Conservation (phyloP, 371 early-diverging fungal species). For the Mortierella sp. region DNA sequence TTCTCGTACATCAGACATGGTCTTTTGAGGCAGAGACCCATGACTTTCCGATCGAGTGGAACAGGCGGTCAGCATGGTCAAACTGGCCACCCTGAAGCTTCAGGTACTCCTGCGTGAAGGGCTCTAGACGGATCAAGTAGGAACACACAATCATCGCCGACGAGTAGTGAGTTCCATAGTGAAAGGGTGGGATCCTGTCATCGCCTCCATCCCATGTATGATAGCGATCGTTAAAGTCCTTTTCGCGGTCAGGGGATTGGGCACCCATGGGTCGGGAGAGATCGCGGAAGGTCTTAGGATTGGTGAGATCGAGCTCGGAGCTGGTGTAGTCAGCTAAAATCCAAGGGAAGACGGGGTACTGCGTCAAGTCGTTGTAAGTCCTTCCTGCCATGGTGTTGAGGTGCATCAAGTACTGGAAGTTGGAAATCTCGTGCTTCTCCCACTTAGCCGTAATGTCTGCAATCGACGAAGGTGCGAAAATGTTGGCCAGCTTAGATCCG, state of each 20-base stretch:
- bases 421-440: slow-evolving; percentile 85
- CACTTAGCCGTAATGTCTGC: slow-evolving; percentile 79
- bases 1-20: slow-evolving; percentile 89
- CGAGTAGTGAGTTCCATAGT: slow-evolving; percentile 94
- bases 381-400: slow-evolving; percentile 89
- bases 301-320: slow-evolving; percentile 76
- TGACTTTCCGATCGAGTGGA: slow-evolving; percentile 75
- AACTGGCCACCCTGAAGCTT: slow-evolving; percentile 90
- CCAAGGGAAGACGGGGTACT: slow-evolving; percentile 86
- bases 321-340: slow-evolving; percentile 80
- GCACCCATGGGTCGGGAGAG: slow-evolving; percentile 92
- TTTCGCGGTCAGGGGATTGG: slow-evolving; percentile 76
- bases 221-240: slow-evolving; percentile 67
- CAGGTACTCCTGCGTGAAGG: slow-evolving; percentile 86
- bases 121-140: slow-evolving; percentile 88
- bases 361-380: slow-evolving; percentile 77
- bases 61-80: slow-evolving; percentile 87
- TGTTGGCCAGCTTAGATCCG: slow-evolving; percentile 63
- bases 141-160: slow-evolving; percentile 90
- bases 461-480: slow-evolving; percentile 78
- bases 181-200: slow-evolving; percentile 81
- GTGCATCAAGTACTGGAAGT: slow-evolving; percentile 92
- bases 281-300: slow-evolving; percentile 84
- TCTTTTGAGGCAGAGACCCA: slow-evolving; percentile 82
- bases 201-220: slow-evolving; percentile 70